Evolutionary conservation across 208 protist species (phyloP).

Genomic region (Blastocrithidia nonstop): DNA sequence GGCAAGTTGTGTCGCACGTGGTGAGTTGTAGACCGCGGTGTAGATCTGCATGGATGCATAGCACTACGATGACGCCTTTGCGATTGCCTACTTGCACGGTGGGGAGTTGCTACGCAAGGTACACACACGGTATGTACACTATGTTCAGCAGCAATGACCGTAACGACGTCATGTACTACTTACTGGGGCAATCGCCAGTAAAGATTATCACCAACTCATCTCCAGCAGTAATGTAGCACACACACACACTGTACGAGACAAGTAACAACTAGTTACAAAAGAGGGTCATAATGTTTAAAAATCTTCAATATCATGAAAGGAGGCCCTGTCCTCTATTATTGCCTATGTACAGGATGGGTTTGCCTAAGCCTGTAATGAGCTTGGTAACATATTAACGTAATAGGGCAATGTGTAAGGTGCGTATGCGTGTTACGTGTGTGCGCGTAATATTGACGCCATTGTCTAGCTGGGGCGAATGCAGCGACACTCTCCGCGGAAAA

Average conservation of each 20-base stretch:
- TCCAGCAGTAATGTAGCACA: too few relatives aligned
- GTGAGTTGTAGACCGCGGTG: conserved; percentile 50
- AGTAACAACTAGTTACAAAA: too few relatives aligned
- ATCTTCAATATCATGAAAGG: conserved; percentile 44
- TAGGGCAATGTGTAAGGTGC: conserved; percentile 45
- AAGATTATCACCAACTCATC: conserved; percentile 38
- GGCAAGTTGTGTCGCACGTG: conserved; percentile 34
- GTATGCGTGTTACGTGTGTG: conserved; percentile 59
- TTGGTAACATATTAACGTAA: conserved; percentile 30
- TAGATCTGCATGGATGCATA: conserved; percentile 45
- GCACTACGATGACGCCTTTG: conserved; percentile 64
- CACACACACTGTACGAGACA: too few relatives aligned
- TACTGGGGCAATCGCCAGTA: conserved; percentile 44
- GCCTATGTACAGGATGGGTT: conserved; percentile 58
- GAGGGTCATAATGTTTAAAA: too few relatives aligned
- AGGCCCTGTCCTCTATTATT: conserved; percentile 54
- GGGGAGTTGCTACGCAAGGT: conserved; percentile 37
- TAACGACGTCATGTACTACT: conserved; percentile 53
- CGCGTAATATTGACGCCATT: conserved; percentile 53
- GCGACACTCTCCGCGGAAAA: conserved; percentile 15
- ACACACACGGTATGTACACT: conserved; percentile 36
- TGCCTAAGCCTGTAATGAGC: conserved; percentile 34
- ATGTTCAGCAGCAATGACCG: conserved; percentile 13
- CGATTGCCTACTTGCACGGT: conserved; percentile 47
- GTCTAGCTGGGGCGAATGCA: conserved; percentile 39